Conservation (phyloP, 2,329 filamentous ascomycete genomes). For the Thyridium curvatum region DNA sequence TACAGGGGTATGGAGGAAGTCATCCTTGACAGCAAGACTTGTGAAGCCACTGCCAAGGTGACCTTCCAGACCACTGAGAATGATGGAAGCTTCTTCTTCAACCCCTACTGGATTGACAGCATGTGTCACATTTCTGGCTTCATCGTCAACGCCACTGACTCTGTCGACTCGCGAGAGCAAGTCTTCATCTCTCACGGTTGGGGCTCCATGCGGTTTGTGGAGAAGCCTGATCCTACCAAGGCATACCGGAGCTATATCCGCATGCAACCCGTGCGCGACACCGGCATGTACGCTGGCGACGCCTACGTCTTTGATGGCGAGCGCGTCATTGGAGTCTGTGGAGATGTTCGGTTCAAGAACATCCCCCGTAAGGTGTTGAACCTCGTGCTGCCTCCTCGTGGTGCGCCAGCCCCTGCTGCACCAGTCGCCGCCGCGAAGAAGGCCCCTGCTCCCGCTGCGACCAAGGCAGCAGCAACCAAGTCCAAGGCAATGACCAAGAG, state of each 20-base stretch:
- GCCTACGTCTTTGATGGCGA: slow-evolving; percentile 49
- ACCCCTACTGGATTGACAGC: slow-evolving; percentile 54
- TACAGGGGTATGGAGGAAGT: slow-evolving; percentile 56
- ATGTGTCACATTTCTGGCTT: slow-evolving; percentile 54
- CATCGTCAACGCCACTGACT: slow-evolving; percentile 53
- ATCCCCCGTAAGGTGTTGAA: slow-evolving; percentile 62
- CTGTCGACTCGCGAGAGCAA: slow-evolving; percentile 44
- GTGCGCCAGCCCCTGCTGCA: slow-evolving; percentile 28
- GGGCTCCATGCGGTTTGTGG: slow-evolving; percentile 44
- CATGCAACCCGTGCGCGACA: slow-evolving; percentile 47
- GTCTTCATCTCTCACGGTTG: slow-evolving; percentile 57
- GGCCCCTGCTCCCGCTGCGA: slow-evolving; percentile 21
- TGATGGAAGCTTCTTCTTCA: slow-evolving; percentile 48
- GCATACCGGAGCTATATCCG: slow-evolving; percentile 50
- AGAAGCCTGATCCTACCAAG: slow-evolving; percentile 36
- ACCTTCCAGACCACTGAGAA: slow-evolving; percentile 39
- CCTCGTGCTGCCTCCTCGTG: slow-evolving; percentile 58
- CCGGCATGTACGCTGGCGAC: slow-evolving; percentile 46
- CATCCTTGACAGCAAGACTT: slow-evolving; percentile 40
- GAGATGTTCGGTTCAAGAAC: slow-evolving; percentile 59
- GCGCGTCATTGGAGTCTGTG: slow-evolving; percentile 37
- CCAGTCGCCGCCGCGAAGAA: slow-evolving; percentile 23
- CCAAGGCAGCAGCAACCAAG: slow-evolving; percentile 18
- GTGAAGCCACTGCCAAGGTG: slow-evolving; percentile 35
- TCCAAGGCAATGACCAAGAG: slow-evolving; percentile 38